Conservation (phyloP, 805 yeast genomes). For the Grigorovia transvaalensis region DNA sequence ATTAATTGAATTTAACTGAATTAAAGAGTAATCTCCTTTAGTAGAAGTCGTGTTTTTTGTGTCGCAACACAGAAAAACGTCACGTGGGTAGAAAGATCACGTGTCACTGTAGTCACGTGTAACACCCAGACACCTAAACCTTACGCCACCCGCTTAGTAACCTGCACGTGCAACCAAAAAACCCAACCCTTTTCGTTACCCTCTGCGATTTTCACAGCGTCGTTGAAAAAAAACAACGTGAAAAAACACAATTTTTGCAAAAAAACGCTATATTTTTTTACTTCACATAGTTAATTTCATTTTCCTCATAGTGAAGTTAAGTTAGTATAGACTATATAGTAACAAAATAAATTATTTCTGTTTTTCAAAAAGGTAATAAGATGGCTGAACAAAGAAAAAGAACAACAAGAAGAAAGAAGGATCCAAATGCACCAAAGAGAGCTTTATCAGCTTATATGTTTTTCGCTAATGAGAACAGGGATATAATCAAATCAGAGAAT, state of each 20-base stretch:
- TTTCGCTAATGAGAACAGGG: slow-evolving; percentile 97
- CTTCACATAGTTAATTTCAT: background rate
- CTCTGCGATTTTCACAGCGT: background rate
- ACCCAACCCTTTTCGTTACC: background rate
- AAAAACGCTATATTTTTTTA: background rate
- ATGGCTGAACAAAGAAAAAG: slow-evolving; percentile 2
- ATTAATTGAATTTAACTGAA: too few species aligned
- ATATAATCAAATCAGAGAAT: slow-evolving; percentile 87
- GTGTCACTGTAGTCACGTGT: too few species aligned
- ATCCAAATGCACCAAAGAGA: slow-evolving; percentile 99
- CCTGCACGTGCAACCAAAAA: background rate
- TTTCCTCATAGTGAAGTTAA: background rate
- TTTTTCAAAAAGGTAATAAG: background rate
- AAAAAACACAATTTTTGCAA: background rate
- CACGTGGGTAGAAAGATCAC: too few species aligned
- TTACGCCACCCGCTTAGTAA: background rate
- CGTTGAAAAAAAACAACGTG: background rate
- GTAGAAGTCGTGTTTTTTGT: background rate
- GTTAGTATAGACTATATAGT: background rate
- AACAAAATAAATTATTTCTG: background rate
- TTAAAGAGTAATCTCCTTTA: too few species aligned
- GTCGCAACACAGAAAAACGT: background rate
- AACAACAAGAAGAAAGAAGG: slow-evolving; percentile 35
- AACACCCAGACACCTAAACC: background rate
- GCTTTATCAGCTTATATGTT: slow-evolving; percentile 97